Conservation (phyloP, 805 yeast genomes). For the Starmerella stellata region DNA sequence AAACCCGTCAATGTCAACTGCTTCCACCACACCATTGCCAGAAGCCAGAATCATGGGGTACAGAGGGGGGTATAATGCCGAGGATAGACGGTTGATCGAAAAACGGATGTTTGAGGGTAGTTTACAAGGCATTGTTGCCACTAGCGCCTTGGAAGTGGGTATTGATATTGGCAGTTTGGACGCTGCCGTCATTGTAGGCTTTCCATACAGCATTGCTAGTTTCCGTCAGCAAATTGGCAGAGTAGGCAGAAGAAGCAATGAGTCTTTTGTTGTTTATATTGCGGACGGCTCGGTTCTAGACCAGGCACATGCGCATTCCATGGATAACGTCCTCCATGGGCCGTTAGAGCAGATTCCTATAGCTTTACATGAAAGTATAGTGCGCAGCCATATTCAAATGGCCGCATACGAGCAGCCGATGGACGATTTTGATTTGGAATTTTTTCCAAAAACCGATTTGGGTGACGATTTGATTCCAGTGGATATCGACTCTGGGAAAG, state of each 20-base stretch:
- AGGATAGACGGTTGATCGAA: slow-evolving; percentile 76
- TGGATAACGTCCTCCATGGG: slow-evolving; percentile 36
- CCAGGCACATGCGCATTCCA: slow-evolving; percentile 60
- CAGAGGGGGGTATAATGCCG: slow-evolving; percentile 82
- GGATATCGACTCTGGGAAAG: too few relatives aligned
- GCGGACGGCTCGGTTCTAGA: slow-evolving; percentile 70
- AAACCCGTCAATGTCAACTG: slow-evolving; percentile 24
- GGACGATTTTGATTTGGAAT: slow-evolving; percentile 32
- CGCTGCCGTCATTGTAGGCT: slow-evolving; percentile 82
- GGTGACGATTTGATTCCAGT: slow-evolving; percentile 23
- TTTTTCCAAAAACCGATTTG: slow-evolving; percentile 30
- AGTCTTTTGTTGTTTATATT: slow-evolving; percentile 68
- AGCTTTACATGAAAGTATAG: slow-evolving; percentile 41
- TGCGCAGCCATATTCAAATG: slow-evolving; percentile 75
- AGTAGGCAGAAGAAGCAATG: slow-evolving; percentile 73
- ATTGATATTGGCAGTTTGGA: slow-evolving; percentile 87
- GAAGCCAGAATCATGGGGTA: slow-evolving; percentile 30
- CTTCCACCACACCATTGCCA: slow-evolving; percentile 48
- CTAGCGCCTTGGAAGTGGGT: slow-evolving; percentile 90
- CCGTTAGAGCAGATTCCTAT: slow-evolving; percentile 42
- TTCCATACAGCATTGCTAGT: slow-evolving; percentile 71
- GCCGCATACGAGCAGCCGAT: slow-evolving; percentile 80
- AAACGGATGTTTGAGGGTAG: slow-evolving; percentile 77
- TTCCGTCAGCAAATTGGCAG: slow-evolving; percentile 93
- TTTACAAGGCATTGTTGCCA: slow-evolving; percentile 72